Evolutionary conservation across 2,329 filamentous ascomycete species (phyloP), one percentile per base, ranked within the genome.

Genomic region (Alternaria sp.): DNA sequence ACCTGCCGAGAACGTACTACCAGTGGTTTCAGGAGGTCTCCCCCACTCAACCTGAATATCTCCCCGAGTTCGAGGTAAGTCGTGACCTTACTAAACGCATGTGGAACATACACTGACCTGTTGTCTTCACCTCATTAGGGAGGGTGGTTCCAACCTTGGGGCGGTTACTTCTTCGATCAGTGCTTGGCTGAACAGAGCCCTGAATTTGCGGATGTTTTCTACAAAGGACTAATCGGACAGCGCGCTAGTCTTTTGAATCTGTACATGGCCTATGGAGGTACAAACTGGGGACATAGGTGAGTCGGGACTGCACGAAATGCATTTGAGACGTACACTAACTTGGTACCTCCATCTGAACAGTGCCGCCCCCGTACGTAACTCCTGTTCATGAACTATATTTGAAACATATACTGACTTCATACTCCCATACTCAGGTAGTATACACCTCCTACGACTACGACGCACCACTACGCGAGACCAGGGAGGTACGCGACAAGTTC

Each of bases 1-100:
- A 76, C 28, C 71, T 86, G 1, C 79, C 84, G 3, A 80, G 84
- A 26, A 85, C 80, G 5, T 88, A 87, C 65, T 83, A 84, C 60
- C 81, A 86, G 62, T 87, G 84, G 83, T 87, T 87, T 63, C 78
- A 81, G n/a, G 83, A 84, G 41, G 85, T 85, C 56, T 84, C 84
- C 0, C 82, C 75, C 48, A 85, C 84, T 1, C 85, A 87, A 65
- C 85, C 85, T 1, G 79, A 80, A 47, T 86, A 81, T 57, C 68
- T 87, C 1, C 81, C 85, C 5, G 85, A 86, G 66, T 86, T 87
- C 30, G 80, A 86, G n/a, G 38, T 39, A 39, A 39, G 38, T 12
- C 4, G 36, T 39, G n/a, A 39, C 8, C 11, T 7, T 20, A 11
- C 18, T 4, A 18, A 20, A 11, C 3, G 9, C n/a, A 18, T 20